These are phyloP conservation scores for Citrus reticulata DNA, from an alignment of 345 rosid species.

Conservation along the genomic window DNA sequence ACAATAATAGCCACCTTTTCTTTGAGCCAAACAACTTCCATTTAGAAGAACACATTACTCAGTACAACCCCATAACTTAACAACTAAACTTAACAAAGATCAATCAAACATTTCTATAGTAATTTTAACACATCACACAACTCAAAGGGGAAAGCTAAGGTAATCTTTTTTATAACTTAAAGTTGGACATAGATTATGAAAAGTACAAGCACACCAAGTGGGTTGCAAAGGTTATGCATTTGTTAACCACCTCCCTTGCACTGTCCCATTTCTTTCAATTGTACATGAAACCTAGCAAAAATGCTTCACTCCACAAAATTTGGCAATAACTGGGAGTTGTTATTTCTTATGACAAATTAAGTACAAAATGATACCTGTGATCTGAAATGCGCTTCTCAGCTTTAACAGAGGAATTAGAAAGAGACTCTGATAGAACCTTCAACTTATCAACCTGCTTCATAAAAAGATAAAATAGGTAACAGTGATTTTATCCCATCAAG, in stretches of 20 bases:
- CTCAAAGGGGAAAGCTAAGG: neutral
- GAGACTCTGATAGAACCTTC: slow-evolving; percentile 88
- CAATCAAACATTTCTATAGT: neutral
- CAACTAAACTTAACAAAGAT: neutral
- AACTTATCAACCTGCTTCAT: slow-evolving; percentile 77
- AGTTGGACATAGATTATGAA: neutral
- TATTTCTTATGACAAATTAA: neutral
- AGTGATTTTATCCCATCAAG: neutral
- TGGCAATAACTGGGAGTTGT: neutral
- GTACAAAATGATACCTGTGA: slow-evolving; percentile 45
- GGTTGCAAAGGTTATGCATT: neutral
- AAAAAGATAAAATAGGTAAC: slow-evolving; percentile 9
- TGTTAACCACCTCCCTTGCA: neutral
- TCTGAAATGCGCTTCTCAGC: slow-evolving; percentile 87
- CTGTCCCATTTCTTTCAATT: neutral
- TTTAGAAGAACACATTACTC: neutral
- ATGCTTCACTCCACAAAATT: neutral
- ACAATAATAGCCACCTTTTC: neutral
- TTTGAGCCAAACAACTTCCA: neutral
- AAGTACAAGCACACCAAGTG: neutral
- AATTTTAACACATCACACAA: neutral
- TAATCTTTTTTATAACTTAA: neutral
- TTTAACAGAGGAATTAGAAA: slow-evolving; percentile 68
- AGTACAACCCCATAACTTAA: neutral
- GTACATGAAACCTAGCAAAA: neutral